Evolutionary conservation across 495 filamentous ascomycete genomes (phyloP), one percentile per base, ranked within the genome.

Genomic region (Aspergillus cristatus): DNA sequence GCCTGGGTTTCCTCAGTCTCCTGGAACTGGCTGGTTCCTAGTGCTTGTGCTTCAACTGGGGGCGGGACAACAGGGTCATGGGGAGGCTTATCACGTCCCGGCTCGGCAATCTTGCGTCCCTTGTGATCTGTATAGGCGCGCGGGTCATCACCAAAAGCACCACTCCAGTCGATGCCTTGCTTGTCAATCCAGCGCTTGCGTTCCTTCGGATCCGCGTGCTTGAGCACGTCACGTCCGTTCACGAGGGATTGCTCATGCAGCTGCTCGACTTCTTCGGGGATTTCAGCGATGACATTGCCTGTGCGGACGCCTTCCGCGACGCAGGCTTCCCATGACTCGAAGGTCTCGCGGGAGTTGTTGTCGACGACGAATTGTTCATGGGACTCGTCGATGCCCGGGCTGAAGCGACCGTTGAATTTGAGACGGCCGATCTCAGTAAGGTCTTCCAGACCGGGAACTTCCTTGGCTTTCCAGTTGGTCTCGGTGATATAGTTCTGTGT

Each of bases 311-410:
- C 90, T 57, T 97, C 86, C 0, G 84, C 74, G 15, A 78, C 70
- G 50, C 89, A 95, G 0, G 86, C 86, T 58, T 94, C 84, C 87
- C 88, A 96, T 3, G 81, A 84, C 65, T 96, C 90, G 47, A 82
- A 93, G 1, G 90, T 95, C 65, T 96, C 90, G 30, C 89, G 76
- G 2, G 79, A 78, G 53, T 94, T 79, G 47, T 91, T 94, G 57
- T 95, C 86, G 18, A 79, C 74, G 20, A 94, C 77, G 51, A 93
- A 95, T 3, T 64, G 64, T 30, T 81, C 70, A 53, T 95, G 90
- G n/a, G 84, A 81, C 24, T 86, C 75, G 56, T 94, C 89, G 41
- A 83, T 94, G 8, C 91, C 90, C 0, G 89, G 82, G 45, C 87
- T 88, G 68, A 95, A 97, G 10, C 74, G 68, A 24, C 75, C 81